Percentiles rank a stretch among this genome's conserved stretches.
Conservation (phyloP, 2,329 filamentous ascomycete species). For the Graphilbum ipis-grandicollis region DNA sequence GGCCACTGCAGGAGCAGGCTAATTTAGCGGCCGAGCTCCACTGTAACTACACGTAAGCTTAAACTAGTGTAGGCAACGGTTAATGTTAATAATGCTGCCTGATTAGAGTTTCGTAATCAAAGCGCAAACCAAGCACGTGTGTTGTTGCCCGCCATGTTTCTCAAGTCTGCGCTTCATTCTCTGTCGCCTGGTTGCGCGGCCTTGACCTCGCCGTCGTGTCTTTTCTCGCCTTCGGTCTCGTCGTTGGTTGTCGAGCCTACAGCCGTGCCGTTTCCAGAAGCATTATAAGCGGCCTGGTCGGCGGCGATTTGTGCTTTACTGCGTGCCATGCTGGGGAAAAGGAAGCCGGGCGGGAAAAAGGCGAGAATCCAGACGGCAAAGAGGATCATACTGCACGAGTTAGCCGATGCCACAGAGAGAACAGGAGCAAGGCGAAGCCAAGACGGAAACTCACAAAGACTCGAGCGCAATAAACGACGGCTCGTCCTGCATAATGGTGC, state of each 20-base stretch:
- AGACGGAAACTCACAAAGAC: conserved; percentile 21
- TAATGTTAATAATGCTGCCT: too few relatives aligned
- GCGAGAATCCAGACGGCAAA: conserved; percentile 31
- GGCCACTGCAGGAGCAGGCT: too few relatives aligned
- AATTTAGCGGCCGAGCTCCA: too few relatives aligned
- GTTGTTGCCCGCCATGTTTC: too few relatives aligned
- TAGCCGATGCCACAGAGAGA: not conserved
- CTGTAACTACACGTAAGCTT: too few relatives aligned
- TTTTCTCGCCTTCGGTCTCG: not conserved
- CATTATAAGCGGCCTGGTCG: not conserved
- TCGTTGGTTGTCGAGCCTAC: not conserved
- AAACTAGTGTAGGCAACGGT: too few relatives aligned
- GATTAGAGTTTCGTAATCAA: too few relatives aligned
- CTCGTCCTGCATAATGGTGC: conserved; percentile 45
- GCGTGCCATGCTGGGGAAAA: conserved; percentile 35
- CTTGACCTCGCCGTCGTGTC: not conserved
- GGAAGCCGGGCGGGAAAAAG: conserved; percentile 33
- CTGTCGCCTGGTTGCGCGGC: too few relatives aligned
- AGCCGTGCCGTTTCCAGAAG: not conserved
- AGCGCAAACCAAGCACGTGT: too few relatives aligned
- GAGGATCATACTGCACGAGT: conserved; percentile 24
- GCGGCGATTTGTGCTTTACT: conserved; percentile 3
- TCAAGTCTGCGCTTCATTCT: too few relatives aligned
- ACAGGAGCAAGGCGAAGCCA: not conserved
- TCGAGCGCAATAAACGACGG: conserved; percentile 41